Percentiles rank a stretch among this genome's conserved stretches.
These are phyloP conservation scores for Falciphora oryzae DNA, from an alignment of 2,329 filamentous ascomycete genomes.

Conservation along the genomic window DNA sequence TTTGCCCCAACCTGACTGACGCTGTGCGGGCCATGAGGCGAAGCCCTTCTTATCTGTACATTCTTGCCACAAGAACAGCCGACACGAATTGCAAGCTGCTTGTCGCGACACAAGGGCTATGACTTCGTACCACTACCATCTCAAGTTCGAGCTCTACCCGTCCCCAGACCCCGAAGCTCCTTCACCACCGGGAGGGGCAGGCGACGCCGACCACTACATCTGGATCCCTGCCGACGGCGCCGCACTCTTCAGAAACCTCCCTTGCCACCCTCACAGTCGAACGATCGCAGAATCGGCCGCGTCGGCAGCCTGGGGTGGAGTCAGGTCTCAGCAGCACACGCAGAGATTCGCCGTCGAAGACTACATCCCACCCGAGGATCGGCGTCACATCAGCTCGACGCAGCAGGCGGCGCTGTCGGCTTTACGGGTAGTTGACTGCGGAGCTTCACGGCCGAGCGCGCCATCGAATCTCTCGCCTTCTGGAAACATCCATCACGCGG, in stretches of 20 bases:
- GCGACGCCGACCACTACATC: constrained; percentile 19
- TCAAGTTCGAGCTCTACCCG: constrained; percentile 61
- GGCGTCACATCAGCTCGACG: not conserved
- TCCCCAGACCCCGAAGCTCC: constrained; percentile 31
- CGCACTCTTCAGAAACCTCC: constrained; percentile 51
- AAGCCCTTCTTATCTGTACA: not conserved
- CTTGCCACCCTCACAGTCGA: constrained; percentile 35
- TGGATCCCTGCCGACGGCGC: constrained; percentile 46
- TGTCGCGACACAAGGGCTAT: constrained; percentile 32
- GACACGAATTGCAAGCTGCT: not conserved
- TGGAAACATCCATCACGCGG: constrained; percentile 31
- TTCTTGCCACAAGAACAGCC: not conserved
- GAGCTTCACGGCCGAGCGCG: constrained; percentile 30
- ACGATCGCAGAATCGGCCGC: constrained; percentile 4
- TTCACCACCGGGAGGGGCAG: constrained; percentile 5
- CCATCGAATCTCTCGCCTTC: constrained; percentile 16
- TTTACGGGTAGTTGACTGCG: constrained; percentile 44
- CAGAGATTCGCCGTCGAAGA: not conserved
- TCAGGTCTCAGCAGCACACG: not conserved
- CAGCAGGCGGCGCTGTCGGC: constrained; percentile 10
- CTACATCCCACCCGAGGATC: constrained; percentile 10
- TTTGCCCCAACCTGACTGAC: not conserved
- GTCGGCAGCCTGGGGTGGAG: constrained; percentile 14
- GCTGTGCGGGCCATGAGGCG: not conserved
- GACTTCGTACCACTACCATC: constrained; percentile 59